Percentiles rank a stretch among this genome's conserved stretches.
Evolutionary conservation across 2,329 filamentous ascomycete genomes (phyloP).

Genomic region (Phyllosticta ampelicida): DNA sequence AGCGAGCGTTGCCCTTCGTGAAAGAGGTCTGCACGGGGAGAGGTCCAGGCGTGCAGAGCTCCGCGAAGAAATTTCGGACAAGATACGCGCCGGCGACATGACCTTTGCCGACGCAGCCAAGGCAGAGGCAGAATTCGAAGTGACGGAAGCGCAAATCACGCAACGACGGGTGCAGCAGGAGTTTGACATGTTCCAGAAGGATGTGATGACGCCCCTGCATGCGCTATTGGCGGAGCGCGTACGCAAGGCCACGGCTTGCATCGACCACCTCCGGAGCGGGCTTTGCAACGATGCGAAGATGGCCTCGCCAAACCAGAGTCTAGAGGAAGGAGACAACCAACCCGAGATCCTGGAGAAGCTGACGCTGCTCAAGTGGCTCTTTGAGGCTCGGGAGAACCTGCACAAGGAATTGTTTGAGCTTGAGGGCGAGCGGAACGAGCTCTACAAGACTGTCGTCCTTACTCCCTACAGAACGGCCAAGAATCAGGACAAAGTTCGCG

Average conservation of each 20-base stretch:
- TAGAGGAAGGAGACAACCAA: conserved; percentile 91
- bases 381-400: conserved; percentile 81
- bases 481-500: conserved; percentile 67
- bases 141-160: conserved; percentile 56
- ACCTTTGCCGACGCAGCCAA: conserved; percentile 73
- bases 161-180: conserved; percentile 67
- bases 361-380: conserved; percentile 92
- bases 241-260: conserved; percentile 60
- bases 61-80: conserved; percentile 63
- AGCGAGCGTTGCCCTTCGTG: conserved; percentile 44
- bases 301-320: conserved; percentile 66
- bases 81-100: conserved; percentile 68
- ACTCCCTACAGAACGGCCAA: conserved; percentile 64
- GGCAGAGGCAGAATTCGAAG: conserved; percentile 64
- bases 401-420: conserved; percentile 80
- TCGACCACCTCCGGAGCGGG: conserved; percentile 61
- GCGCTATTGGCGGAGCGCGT: conserved; percentile 69
- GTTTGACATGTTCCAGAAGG: conserved; percentile 74
- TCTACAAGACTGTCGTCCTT: conserved; percentile 75
- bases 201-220: conserved; percentile 75
- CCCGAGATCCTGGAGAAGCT: conserved; percentile 91
- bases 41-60: conserved; percentile 56
- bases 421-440: conserved; percentile 71
- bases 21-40: conserved; percentile 42
- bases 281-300: conserved; percentile 62